Percentiles rank a stretch among this genome's conserved stretches.
These are phyloP conservation scores for Luffa aegyptiaca DNA, from an alignment of 306 rosid species.

Conservation along the genomic window DNA sequence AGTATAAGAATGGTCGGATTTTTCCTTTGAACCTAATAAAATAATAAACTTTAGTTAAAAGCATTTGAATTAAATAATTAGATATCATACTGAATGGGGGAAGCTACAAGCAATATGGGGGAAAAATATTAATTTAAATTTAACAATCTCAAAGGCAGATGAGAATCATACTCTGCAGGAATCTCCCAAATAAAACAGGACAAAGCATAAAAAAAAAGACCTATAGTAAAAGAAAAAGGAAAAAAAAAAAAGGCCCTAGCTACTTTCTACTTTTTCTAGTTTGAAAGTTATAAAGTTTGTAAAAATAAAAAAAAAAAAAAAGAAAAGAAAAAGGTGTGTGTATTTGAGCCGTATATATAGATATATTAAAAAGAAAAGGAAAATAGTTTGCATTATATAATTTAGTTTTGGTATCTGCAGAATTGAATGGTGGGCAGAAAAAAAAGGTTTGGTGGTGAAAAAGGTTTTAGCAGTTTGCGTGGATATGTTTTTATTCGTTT, in stretches of 20 bases:
- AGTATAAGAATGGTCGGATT: not conserved
- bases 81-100: not conserved
- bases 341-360: not conserved
- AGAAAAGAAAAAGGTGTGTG: not conserved
- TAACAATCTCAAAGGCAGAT: not conserved
- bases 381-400: not conserved
- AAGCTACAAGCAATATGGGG: not conserved
- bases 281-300: not conserved
- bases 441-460: not conserved
- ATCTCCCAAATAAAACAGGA: constrained; percentile 1
- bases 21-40: not conserved
- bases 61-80: not conserved
- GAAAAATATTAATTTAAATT: not conserved
- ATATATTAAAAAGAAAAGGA: no score
- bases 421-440: not conserved
- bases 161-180: not conserved
- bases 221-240: not conserved
- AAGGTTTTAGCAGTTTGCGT: not conserved
- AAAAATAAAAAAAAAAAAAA: not conserved
- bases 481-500: not conserved
- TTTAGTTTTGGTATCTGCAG: not conserved
- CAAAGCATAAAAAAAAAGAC: not conserved
- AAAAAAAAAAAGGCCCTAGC: not conserved
- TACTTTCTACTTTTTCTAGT: not conserved
- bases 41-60: not conserved